Evolutionary conservation across 176 grass and related monocot species (phyloP).

Genomic region (Panicum miliaceum): DNA sequence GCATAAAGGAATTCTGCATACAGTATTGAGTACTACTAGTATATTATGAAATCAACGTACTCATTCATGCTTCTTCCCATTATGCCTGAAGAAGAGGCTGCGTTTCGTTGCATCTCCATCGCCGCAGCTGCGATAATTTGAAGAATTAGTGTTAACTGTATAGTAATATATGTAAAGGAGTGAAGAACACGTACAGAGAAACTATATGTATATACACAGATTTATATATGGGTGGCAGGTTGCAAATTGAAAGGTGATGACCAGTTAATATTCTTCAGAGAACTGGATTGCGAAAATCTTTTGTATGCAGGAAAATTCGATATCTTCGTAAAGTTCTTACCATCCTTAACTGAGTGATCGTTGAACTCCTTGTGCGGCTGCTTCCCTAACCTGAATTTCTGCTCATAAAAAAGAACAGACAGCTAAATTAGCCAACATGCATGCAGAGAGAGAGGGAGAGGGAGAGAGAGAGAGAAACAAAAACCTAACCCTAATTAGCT

Average conservation of each 20-base stretch:
- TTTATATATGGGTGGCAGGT: neutral
- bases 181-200: neutral
- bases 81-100: conserved; percentile 74
- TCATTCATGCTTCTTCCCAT: conserved; percentile 89
- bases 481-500: conserved; percentile 47
- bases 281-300: conserved; percentile 6
- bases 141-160: neutral
- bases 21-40: neutral
- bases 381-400: conserved; percentile 98
- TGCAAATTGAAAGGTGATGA: neutral
- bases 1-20: conserved; percentile 11
- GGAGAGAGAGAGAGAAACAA: neutral
- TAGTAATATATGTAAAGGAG: neutral
- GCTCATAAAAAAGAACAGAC: conserved; percentile 12
- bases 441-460: neutral
- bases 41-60: conserved; percentile 52
- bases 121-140: conserved; percentile 44
- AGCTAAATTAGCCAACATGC: neutral
- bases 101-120: conserved; percentile 79
- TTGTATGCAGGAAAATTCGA: neutral
- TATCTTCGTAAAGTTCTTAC: conserved; percentile 41
- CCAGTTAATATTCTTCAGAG: neutral
- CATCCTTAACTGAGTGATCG: conserved; percentile 89
- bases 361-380: conserved; percentile 97
- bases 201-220: neutral